phyloP scores from a whole-genome alignment of 2,329 filamentous ascomycete species.

The Penicillium expansum region DNA sequence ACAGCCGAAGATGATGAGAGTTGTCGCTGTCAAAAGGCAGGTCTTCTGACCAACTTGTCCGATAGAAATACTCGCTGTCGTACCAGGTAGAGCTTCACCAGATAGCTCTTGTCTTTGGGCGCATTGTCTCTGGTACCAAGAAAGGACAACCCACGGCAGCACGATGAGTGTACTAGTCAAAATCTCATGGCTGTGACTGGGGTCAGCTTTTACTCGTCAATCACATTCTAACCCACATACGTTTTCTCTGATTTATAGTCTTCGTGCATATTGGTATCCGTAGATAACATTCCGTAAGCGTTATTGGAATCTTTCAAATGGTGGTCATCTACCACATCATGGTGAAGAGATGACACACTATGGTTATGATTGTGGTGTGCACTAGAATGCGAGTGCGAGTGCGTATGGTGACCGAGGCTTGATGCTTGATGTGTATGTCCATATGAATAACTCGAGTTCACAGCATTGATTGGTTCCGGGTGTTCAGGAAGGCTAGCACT shows the following conservation, averaged over 20 bases:
- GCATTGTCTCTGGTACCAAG: conserved; percentile 36
- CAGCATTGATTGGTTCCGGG: conserved; percentile 11
- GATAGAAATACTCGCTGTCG: conserved; percentile 3
- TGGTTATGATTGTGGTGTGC: conserved; percentile 31
- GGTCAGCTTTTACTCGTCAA: conserved; percentile 19
- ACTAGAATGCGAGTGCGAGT: conserved; percentile 39
- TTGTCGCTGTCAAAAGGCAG: conserved; percentile 30
- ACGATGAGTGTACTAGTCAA: conserved; percentile 48
- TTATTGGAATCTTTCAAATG: background rate
- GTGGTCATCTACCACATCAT: conserved; percentile 4
- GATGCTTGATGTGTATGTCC: conserved; percentile 26
- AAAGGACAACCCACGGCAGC: conserved; percentile 38
- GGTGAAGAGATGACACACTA: conserved; percentile 20
- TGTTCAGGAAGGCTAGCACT: conserved; percentile 21
- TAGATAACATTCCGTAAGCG: background rate
- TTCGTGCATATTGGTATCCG: background rate
- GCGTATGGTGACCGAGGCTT: conserved; percentile 32
- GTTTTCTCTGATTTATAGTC: conserved; percentile 6
- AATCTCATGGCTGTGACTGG: conserved; percentile 43
- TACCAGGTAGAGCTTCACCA: conserved; percentile 8
- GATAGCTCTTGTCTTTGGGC: conserved; percentile 11
- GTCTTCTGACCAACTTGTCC: conserved; percentile 25
- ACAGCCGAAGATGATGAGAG: conserved; percentile 32
- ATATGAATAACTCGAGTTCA: conserved; percentile 22
- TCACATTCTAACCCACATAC: conserved; percentile 13